A percentile compares a stretch with the other conserved stretches of the same genome.
These are phyloP conservation scores for Zygotorulaspora mrakii DNA, from an alignment of 1,139 yeast species.

Conservation along the genomic window DNA sequence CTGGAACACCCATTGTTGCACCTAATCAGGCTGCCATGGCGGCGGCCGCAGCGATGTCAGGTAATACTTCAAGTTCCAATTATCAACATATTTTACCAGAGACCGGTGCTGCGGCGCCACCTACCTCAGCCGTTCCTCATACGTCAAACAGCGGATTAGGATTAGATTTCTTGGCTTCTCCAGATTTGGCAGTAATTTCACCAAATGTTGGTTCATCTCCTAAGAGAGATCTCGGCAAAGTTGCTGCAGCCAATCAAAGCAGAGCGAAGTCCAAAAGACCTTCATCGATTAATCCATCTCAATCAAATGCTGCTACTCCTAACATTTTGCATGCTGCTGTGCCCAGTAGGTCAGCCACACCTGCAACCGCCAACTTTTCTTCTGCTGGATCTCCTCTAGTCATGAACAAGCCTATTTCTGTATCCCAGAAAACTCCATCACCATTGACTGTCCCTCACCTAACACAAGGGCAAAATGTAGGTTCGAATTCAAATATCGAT, in stretches of 20 bases:
- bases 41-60: constrained; percentile 17
- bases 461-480: constrained; percentile 11
- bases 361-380: constrained; percentile 12
- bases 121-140: constrained; percentile 13
- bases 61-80: constrained; percentile 3
- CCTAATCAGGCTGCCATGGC: constrained; percentile 20
- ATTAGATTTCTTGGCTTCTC: constrained; percentile 13
- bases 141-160: constrained; percentile 16
- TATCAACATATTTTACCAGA: constrained; percentile 12
- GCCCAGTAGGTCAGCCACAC: constrained; percentile 19
- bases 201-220: constrained; percentile 15
- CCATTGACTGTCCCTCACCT: constrained; percentile 18
- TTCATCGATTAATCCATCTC: constrained; percentile 12
- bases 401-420: constrained; percentile 6
- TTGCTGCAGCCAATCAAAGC: constrained; percentile 10
- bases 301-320: constrained; percentile 12
- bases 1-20: constrained; percentile 6
- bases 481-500: constrained; percentile 14
- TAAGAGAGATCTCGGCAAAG: constrained; percentile 13
- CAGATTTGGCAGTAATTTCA: constrained; percentile 11
- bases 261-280: constrained; percentile 12
- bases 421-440: constrained; percentile 20
- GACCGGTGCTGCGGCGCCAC: constrained; percentile 5
- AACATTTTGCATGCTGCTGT: constrained; percentile 9
- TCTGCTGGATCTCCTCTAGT: constrained; percentile 12